Evolutionary conservation across 805 yeast species (phyloP), one percentile per base, ranked within the genome.

Genomic region (Teunomyces funiuensis): DNA sequence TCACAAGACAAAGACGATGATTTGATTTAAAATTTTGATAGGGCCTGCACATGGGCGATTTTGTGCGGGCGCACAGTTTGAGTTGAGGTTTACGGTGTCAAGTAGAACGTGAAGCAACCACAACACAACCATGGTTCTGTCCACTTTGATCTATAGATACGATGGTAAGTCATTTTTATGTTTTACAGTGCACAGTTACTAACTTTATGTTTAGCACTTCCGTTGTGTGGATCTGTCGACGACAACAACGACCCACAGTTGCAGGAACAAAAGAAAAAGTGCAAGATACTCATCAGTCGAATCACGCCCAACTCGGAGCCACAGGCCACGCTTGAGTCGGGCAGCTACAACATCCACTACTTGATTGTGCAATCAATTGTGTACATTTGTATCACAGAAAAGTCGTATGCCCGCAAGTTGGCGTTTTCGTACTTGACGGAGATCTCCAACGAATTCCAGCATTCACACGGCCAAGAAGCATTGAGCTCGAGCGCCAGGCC

Each of bases 171-270:
- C n/a, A n/a, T n/a, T n/a, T n/a, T n/a, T n/a, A n/a, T n/a, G n/a
- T n/a, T n/a, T n/a, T n/a, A n/a, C n/a, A n/a, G n/a, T n/a, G n/a
- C n/a, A n/a, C n/a, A n/a, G n/a, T n/a, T n/a, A n/a, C n/a, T n/a
- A n/a, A n/a, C n/a, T n/a, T n/a, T n/a, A n/a, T n/a, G n/a, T n/a
- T n/a, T 39, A 81, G 89, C 93, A 17, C 80, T 93, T 37, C 98
- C 99, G 20, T 73, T 91, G 41, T 81, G 95, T 45, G 96, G 96
- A 5, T 85, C 96, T 2, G 90, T 88, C 9, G 98, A 91, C 58
- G 89, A 85, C 47, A 73, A 76, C 28, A 76, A 74, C 39, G 80
- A 77, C 47, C 71, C 82, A 1, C 69, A 71, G 3, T 69, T 91
- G 33, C 56, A 71, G 17, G 93, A 87, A 40, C 89, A 87, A 59